These are phyloP conservation scores for Favolaschia claudopus DNA, from an alignment of 768 basidiomycete species.

Conservation along the genomic window DNA sequence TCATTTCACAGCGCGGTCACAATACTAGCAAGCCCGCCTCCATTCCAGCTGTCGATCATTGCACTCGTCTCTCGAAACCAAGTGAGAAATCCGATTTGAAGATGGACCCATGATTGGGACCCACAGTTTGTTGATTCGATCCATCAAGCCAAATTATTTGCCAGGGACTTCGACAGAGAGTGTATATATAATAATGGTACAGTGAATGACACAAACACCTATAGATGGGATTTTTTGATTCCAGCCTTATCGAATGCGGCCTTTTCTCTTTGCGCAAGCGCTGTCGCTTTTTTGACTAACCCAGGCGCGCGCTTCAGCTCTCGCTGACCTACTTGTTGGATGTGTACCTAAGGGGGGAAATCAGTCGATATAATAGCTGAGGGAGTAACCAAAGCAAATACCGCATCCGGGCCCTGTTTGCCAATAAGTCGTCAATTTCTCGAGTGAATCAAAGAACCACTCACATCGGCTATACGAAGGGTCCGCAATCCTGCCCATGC, in stretches of 20 bases:
- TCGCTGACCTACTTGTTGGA: conserved; percentile 92
- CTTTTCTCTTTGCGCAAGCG: conserved; percentile 68
- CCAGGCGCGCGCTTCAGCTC: conserved; percentile 82
- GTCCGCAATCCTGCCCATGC: conserved; percentile 86
- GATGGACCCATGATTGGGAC: too few species aligned
- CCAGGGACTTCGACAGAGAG: neutral
- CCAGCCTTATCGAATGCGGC: conserved; percentile 65
- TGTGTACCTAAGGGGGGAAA: conserved; percentile 71
- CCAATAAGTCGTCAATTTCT: conserved; percentile 7
- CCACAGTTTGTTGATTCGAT: too few species aligned
- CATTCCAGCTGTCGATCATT: too few species aligned
- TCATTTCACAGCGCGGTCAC: too few species aligned
- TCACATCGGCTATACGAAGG: conserved; percentile 85
- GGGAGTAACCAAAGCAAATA: conserved; percentile 31
- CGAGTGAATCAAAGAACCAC: conserved; percentile 29
- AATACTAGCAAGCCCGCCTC: too few species aligned
- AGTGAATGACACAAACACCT: neutral
- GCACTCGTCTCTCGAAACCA: too few species aligned
- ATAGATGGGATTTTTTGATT: conserved; percentile 63
- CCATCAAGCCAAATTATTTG: neutral
- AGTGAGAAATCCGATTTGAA: too few species aligned
- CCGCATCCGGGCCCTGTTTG: conserved; percentile 79
- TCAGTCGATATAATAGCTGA: conserved; percentile 26
- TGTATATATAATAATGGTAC: conserved; percentile 3
- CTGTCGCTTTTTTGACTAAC: conserved; percentile 61